Conservation (phyloP, 2,329 filamentous ascomycete species). For the Botrytis fragariae region DNA sequence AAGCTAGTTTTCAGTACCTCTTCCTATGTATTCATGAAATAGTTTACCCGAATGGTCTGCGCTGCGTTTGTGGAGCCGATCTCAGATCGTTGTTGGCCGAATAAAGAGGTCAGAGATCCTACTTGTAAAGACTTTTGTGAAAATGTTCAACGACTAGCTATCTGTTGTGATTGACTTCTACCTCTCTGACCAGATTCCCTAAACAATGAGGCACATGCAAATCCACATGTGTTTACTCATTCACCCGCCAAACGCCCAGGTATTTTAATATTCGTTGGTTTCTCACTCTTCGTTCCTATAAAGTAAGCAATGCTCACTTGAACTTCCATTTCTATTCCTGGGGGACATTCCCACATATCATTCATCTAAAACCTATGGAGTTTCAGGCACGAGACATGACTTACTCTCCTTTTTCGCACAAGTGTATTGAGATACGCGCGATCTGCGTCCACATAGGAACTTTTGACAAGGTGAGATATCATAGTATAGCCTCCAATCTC, state of each 20-base stretch:
- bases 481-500: not conserved
- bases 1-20: not conserved
- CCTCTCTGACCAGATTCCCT: not conserved
- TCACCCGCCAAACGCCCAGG: not conserved
- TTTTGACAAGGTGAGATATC: not conserved
- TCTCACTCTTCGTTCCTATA: not conserved
- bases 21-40: too few relatives aligned
- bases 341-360: not conserved
- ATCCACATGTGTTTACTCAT: not conserved
- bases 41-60: too few relatives aligned
- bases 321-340: not conserved
- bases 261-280: too few relatives aligned
- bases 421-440: not conserved
- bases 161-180: not conserved
- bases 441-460: not conserved
- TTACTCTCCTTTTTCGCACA: not conserved
- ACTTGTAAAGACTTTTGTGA: not conserved
- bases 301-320: not conserved
- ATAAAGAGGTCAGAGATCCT: not conserved
- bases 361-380: too few relatives aligned
- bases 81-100: rapidly evolving
- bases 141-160: rapidly evolving
- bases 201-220: not conserved
- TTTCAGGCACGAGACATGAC: not conserved
- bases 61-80: too few relatives aligned